Evolutionary conservation across 768 basidiomycete genomes (phyloP).

Genomic region (Lepiota subincarnata): DNA sequence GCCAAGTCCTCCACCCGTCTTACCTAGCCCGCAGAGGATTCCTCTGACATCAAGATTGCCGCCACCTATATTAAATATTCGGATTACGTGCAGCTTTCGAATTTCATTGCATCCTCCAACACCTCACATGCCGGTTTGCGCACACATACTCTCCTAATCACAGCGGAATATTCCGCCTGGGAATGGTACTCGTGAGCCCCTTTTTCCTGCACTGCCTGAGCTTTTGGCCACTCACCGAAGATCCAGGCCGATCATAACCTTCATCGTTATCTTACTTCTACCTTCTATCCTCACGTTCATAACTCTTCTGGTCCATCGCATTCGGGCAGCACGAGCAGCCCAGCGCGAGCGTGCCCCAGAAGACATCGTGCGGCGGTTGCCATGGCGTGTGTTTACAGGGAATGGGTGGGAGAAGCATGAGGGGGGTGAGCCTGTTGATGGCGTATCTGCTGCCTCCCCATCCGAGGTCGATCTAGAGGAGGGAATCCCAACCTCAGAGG

Average conservation of each 20-base stretch:
- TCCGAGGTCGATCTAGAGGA: conserved; percentile 36
- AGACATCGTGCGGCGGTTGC: conserved; percentile 70
- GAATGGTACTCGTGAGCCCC: conserved; percentile 85
- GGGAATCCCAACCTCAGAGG: conserved; percentile 20
- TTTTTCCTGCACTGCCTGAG: conserved; percentile 5
- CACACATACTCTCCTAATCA: conserved; percentile 74
- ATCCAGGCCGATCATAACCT: conserved; percentile 76
- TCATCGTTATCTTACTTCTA: conserved; percentile 82
- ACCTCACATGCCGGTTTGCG: conserved; percentile 74
- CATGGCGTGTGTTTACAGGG: conserved; percentile 82
- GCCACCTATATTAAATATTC: conserved; percentile 86
- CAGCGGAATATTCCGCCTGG: conserved; percentile 78
- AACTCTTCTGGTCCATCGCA: conserved; percentile 85
- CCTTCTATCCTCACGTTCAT: conserved; percentile 87
- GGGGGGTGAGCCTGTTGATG: conserved; percentile 29
- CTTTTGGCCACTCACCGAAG: conserved; percentile 10
- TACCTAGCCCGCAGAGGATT: conserved; percentile 53
- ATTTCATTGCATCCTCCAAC: conserved; percentile 70
- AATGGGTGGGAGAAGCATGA: conserved; percentile 78
- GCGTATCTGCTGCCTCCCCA: conserved; percentile 20
- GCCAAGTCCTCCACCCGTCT: conserved; percentile 9
- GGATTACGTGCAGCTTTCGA: conserved; percentile 67
- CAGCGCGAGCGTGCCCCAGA: conserved; percentile 82
- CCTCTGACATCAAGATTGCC: conserved; percentile 78
- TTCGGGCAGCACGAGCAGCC: conserved; percentile 79